These are phyloP conservation scores for Aspergillus sp. DNA, from an alignment of 2,329 filamentous ascomycete genomes.

Conservation along the genomic window DNA sequence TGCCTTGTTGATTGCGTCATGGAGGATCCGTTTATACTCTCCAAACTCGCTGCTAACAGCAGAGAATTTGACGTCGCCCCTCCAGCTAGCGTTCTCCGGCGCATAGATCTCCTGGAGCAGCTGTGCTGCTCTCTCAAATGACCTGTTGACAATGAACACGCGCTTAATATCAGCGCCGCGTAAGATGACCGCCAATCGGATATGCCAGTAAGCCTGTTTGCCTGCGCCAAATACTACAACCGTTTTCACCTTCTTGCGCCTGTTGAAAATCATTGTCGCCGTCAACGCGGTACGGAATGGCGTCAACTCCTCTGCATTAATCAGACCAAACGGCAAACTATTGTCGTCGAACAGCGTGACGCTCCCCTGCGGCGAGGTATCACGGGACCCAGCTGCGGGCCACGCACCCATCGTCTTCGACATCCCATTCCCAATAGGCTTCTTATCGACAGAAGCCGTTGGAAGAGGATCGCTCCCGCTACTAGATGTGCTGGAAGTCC, in stretches of 20 bases:
- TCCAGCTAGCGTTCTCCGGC: slow-evolving; percentile 58
- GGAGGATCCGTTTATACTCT: slow-evolving; percentile 66
- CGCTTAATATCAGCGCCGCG: slow-evolving; percentile 68
- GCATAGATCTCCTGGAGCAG: slow-evolving; percentile 58
- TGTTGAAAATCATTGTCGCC: slow-evolving; percentile 60
- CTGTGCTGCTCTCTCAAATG: slow-evolving; percentile 44
- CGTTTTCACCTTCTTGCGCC: slow-evolving; percentile 69
- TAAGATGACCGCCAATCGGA: slow-evolving; percentile 73
- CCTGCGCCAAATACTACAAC: slow-evolving; percentile 85
- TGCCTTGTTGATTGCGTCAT: slow-evolving; percentile 66
- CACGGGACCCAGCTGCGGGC: slow-evolving; percentile 35
- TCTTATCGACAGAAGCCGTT: slow-evolving; percentile 31
- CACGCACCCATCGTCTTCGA: slow-evolving; percentile 34
- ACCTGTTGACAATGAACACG: slow-evolving; percentile 79
- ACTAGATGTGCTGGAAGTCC: slow-evolving; percentile 16
- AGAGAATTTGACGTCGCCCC: slow-evolving; percentile 66
- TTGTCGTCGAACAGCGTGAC: slow-evolving; percentile 59
- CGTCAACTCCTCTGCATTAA: slow-evolving; percentile 68
- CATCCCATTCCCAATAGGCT: slow-evolving; percentile 25
- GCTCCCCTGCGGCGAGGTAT: slow-evolving; percentile 55
- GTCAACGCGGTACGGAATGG: slow-evolving; percentile 68
- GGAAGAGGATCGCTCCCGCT: slow-evolving; percentile 30
- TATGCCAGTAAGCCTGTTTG: slow-evolving; percentile 91
- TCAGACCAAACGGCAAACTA: slow-evolving; percentile 60
- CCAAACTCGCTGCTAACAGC: slow-evolving; percentile 69